These are phyloP conservation scores for Oryza rufipogon DNA, from an alignment of 176 grass and related monocot species.

Conservation along the genomic window DNA sequence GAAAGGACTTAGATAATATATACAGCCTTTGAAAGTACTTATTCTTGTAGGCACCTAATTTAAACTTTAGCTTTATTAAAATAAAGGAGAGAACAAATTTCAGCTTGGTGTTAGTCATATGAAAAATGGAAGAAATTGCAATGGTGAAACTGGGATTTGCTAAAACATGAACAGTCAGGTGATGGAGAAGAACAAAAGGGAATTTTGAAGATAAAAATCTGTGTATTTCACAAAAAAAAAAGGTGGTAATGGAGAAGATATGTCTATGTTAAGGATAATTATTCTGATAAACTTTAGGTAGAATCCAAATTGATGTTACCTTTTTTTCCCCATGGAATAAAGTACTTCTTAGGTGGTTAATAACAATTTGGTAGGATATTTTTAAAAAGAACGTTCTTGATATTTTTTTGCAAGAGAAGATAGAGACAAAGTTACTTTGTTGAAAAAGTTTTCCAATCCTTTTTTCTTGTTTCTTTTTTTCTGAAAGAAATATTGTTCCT, in stretches of 20 bases:
- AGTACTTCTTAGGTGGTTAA: background rate
- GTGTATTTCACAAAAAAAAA: background rate
- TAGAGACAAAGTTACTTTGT: conserved; percentile 38
- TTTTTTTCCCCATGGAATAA: background rate
- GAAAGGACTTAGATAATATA: conserved; percentile 40
- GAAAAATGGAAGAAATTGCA: conserved; percentile 28
- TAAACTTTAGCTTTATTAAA: conserved; percentile 44
- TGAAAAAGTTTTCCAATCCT: background rate
- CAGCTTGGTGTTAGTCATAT: conserved; percentile 36
- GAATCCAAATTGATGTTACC: conserved; percentile 21
- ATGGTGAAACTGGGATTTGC: background rate
- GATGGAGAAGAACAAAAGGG: conserved; percentile 20
- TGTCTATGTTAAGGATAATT: conserved; percentile 16
- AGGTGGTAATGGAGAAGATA: background rate
- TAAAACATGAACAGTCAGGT: conserved; percentile 10
- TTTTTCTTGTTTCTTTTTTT: background rate
- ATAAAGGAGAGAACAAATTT: conserved; percentile 34
- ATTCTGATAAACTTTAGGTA: conserved; percentile 21
- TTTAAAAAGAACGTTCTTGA: background rate
- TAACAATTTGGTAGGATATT: background rate
- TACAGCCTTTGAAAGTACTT: background rate
- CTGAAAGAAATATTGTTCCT: background rate
- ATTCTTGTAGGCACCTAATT: conserved; percentile 36
- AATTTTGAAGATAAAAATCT: background rate
- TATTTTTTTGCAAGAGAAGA: background rate